Base-by-base conservation (phyloP, 2,329 filamentous ascomycete genomes). In the Colletotrichum sp. region DNA sequence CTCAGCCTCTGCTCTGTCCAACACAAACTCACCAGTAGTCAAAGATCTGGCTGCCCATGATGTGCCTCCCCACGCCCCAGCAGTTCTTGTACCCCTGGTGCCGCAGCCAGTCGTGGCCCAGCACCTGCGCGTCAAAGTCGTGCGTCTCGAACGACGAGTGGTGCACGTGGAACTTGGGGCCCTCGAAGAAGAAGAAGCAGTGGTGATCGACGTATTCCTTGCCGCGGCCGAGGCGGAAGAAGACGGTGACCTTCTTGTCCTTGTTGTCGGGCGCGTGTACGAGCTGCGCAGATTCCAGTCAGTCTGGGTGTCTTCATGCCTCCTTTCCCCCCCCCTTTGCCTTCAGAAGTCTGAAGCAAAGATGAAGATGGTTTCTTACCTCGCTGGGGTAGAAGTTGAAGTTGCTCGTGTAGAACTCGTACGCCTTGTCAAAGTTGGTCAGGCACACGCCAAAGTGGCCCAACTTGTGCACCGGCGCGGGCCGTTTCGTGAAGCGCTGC, bases 31-130 rank as follows among this genome's bases (percentile, higher is more conserved):
- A 81, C 80, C 81, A 82, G 72, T 82, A 82, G 64, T 82, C 81
- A 78, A 95, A 95, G 67, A 95, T 91, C 83, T 94, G 93, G 77
- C 89, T 91, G 5, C 93, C 93, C 78, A 94, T 86, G 26, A 94
- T 89, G 84, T 95, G 93, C 68, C 93, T 84, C 0, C 93, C 93
- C 0, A 95, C 90, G 3, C 93, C 93, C 93, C 93, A 95, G 76
- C 92, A 92, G 78, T 88, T 90, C 79, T 87, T 88, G 80, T 93
- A 93, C 2, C 90, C 90, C 81, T 92, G 90, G 76, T 90, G 84
- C 3, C 86, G 86, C 76, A 95, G 84, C 91, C 92, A 94, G 79
- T 93, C 89, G 83, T 95, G 93, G 2, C 93, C 93, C 4, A 95
- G 85, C 36, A 91, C 87, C 85, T 95, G 93, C 6, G 91, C 90